Evolutionary conservation across 2,329 filamentous ascomycete species (phyloP).

Genomic region (Microsporum ferrugineum): DNA sequence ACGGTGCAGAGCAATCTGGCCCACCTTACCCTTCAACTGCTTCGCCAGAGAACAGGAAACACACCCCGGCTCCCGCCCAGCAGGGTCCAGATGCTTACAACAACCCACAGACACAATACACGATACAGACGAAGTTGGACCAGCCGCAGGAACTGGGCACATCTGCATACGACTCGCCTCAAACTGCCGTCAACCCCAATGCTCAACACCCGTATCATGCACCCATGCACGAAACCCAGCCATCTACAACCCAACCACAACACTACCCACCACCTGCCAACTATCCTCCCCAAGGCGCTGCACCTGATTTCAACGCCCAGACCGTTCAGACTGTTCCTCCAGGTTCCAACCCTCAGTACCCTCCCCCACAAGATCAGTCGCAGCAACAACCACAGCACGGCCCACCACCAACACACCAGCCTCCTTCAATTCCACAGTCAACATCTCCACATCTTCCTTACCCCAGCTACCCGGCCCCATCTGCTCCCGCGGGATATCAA

Average conservation of each 20-base stretch:
- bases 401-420: conserved; percentile 22
- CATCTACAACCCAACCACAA: conserved; percentile 22
- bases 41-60: conserved; percentile 32
- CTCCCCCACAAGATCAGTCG: conserved; percentile 14
- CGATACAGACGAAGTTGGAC: conserved; percentile 57
- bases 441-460: conserved; percentile 25
- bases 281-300: conserved; percentile 28
- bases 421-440: conserved; percentile 26
- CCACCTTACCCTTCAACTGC: conserved; percentile 30
- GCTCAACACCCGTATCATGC: conserved; percentile 27
- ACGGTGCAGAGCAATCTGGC: conserved; percentile 46
- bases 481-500: conserved; percentile 23
- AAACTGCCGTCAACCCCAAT: conserved; percentile 31
- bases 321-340: conserved; percentile 10
- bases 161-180: conserved; percentile 63
- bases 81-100: conserved; percentile 40
- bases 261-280: conserved; percentile 26
- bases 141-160: conserved; percentile 68
- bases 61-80: conserved; percentile 26
- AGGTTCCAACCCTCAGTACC: conserved; percentile 15
- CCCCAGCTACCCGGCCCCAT: conserved; percentile 22
- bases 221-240: conserved; percentile 16
- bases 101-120: conserved; percentile 35
- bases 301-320: neutral
- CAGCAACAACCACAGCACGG: conserved; percentile 27